Percentiles rank a stretch among this genome's conserved stretches.
Evolutionary conservation across 768 basidiomycete genomes (phyloP).

Genomic region (Mycena epipterygia): DNA sequence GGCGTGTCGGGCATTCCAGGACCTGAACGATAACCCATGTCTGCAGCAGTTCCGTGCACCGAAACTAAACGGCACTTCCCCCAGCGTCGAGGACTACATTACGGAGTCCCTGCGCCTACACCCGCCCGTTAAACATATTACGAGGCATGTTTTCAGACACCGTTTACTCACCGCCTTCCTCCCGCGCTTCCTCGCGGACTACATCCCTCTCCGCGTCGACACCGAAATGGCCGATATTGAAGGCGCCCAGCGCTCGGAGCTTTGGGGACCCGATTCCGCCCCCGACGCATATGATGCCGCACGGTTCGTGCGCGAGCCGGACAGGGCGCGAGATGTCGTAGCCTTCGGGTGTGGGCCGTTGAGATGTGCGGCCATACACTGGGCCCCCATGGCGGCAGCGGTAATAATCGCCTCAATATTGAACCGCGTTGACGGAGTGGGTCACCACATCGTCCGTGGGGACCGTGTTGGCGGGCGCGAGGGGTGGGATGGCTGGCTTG

Average conservation of each 20-base stretch:
- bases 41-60: constrained; percentile 43
- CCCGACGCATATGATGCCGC: constrained; percentile 59
- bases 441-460: constrained; percentile 46
- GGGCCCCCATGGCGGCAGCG: constrained; percentile 67
- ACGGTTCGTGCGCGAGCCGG: constrained; percentile 43
- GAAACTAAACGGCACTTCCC: constrained; percentile 20
- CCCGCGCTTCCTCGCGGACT: constrained; percentile 21
- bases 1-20: constrained; percentile 46
- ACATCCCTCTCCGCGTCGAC: constrained; percentile 9
- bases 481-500: constrained; percentile 62
- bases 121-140: constrained; percentile 66
- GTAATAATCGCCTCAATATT: constrained; percentile 60
- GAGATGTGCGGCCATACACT: constrained; percentile 60
- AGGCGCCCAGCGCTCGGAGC: constrained; percentile 45
- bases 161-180: constrained; percentile 13
- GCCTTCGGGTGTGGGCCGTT: constrained; percentile 66
- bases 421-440: constrained; percentile 47
- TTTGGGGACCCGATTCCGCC: constrained; percentile 50
- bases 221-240: constrained; percentile 55
- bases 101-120: constrained; percentile 62
- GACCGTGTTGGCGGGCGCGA: constrained; percentile 49
- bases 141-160: constrained; percentile 37
- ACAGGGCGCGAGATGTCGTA: constrained; percentile 40
- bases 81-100: constrained; percentile 55
- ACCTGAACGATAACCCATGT: constrained; percentile 51